Evolutionary conservation across 306 rosid species (phyloP).

Genomic region (Cucumis cinereus): DNA sequence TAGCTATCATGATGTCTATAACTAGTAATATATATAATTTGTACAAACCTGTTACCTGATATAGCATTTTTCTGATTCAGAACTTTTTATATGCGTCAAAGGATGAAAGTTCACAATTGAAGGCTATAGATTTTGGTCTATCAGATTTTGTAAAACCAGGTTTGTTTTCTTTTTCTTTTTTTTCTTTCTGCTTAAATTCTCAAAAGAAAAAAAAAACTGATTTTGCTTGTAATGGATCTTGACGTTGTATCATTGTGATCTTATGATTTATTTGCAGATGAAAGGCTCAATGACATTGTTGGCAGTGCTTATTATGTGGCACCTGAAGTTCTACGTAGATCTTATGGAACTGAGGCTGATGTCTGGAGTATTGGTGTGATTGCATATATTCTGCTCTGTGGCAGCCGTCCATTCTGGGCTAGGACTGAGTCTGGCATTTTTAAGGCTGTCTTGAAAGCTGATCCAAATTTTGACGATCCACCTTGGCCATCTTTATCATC

Average conservation of each 20-base stretch:
- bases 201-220: background rate
- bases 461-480: constrained; percentile 72
- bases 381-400: constrained; percentile 84
- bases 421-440: constrained; percentile 92
- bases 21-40: background rate
- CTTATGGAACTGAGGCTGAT: constrained; percentile 86
- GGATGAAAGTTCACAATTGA: constrained; percentile 78
- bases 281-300: constrained; percentile 83
- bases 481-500: constrained; percentile 89
- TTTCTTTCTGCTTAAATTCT: background rate
- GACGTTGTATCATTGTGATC: constrained; percentile 6
- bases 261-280: constrained; percentile 49
- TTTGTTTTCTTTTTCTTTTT: constrained; percentile 5
- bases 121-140: constrained; percentile 95
- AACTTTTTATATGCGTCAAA: constrained; percentile 65
- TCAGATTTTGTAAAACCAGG: constrained; percentile 93
- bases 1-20: background rate
- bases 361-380: constrained; percentile 94
- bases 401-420: constrained; percentile 99
- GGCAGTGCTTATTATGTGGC: constrained; percentile 99
- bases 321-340: constrained; percentile 88
- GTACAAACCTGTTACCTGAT: constrained; percentile 12
- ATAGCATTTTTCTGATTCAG: constrained; percentile 40
- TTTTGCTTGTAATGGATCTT: background rate
- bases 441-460: constrained; percentile 79